Evolutionary conservation across 2,329 filamentous ascomycete species (phyloP), one percentile per base, ranked within the genome.

Genomic region (Penicillium sclerotiorum): DNA sequence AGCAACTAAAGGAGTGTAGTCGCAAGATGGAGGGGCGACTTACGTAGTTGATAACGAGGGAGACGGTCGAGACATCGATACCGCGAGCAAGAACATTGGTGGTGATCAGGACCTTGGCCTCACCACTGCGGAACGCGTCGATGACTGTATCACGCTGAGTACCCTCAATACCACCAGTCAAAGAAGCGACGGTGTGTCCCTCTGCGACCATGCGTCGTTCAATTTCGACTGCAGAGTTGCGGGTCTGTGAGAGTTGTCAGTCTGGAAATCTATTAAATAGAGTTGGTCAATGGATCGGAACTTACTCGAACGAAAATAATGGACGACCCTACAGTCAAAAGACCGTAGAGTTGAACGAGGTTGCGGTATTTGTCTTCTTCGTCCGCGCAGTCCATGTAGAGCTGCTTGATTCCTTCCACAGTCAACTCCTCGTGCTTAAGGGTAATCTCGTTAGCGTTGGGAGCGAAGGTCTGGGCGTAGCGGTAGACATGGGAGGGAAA

Each of bases 1-100:
- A n/a, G n/a, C n/a, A n/a, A n/a, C n/a, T n/a, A n/a, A n/a, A n/a
- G n/a, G n/a, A n/a, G n/a, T n/a, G n/a, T n/a, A n/a, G n/a, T 36
- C 6, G 8, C 4, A 11, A 8, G 17, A 8, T 11, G 8, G 8
- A 27, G 8, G 17, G 20, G n/a, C 3, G 15, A 67, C 76, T 57
- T 73, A 81, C 80, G 73, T 99, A 99, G 78, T 99, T 99, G 79
- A 99, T 91, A 46, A 99, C 94, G 87, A 99, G 94, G 8, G 91
- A 96, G 12, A 99, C 94, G 22, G 86, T 86, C 75, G 95, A 73
- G 68, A 97, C 77, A 66, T 99, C 94, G 64, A 99, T 97, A 68
- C 94, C 94, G 67, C 94, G 91, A 8, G 94, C 89, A 50, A 99
- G 82, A 30, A 99, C 92, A 66, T 99, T 99, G 61, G 94, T 99